phyloP scores from a whole-genome alignment of 2,329 filamentous ascomycete species.

The Diaporthe sp. region DNA sequence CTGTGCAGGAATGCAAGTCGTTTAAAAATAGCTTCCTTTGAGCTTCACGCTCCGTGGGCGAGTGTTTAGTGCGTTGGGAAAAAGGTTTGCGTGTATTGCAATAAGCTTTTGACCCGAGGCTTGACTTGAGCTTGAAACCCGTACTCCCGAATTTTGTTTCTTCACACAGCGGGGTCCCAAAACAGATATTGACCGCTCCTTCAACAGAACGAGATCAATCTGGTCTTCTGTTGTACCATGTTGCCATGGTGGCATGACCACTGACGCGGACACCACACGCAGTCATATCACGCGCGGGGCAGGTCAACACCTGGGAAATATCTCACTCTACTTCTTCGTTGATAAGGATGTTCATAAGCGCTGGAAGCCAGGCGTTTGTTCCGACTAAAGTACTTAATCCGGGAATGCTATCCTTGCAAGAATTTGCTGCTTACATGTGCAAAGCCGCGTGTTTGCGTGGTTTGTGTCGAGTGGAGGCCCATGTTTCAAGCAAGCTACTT shows the following conservation, averaged over 20 bases:
- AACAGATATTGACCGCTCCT: background rate
- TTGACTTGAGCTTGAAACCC: background rate
- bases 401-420: background rate
- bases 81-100: background rate
- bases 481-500: background rate
- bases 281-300: background rate
- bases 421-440: background rate
- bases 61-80: background rate
- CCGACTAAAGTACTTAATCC: background rate
- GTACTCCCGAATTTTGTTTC: background rate
- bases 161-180: background rate
- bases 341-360: background rate
- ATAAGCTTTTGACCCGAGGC: background rate
- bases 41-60: background rate
- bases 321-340: background rate
- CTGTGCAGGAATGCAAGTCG: background rate
- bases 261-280: background rate
- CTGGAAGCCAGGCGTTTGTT: background rate
- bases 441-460: background rate
- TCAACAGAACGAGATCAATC: background rate
- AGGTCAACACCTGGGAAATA: too few relatives aligned
- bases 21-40: background rate
- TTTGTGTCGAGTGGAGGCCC: background rate
- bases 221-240: background rate
- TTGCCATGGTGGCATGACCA: background rate